Evolutionary conservation across 495 filamentous ascomycete species (phyloP), one percentile per base, ranked within the genome.

Genomic region (Penicillium diatomitis): DNA sequence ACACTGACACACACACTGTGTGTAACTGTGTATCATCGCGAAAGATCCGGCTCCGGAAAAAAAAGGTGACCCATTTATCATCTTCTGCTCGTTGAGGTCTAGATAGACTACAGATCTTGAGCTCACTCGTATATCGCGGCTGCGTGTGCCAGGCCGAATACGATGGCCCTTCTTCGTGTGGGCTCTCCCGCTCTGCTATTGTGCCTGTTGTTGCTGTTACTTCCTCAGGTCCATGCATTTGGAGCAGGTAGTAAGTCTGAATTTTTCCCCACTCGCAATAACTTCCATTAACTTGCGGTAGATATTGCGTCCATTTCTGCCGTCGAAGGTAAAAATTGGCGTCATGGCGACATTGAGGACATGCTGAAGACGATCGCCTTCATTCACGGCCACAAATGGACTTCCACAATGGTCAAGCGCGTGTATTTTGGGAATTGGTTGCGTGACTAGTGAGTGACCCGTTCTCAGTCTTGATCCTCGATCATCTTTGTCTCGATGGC

Each of bases 311-410:
- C 85, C 0, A 92, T 98, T 57, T 88, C 91, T 2, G 82, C 86
- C 60, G 82, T 98, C 54, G 92, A 98, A 68, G 92, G 92, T 27
- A 78, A 86, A 56, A 98, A 98, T 62, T 98, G 88, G 84, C 84
- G 92, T 50, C 92, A 97, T 84, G 92, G 92, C 47, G 91, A 97
- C 66, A 92, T 95, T 52, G 90, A 96, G 71, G 92, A 98, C 67
- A 83, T 88, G 63, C 81, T 98, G 53, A 90, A 90, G 70, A 88
- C 83, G 9, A 73, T 98, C 49, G 84, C 88, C 27, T 96, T 87
- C 60, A 78, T 96, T 44, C 77, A 83, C 47, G 90, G 90, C 35
- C 87, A 92, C 57, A 96, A 98, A 69, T 98, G 92, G 92, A 90
- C 90, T 12, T 80, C 83, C 10, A 82, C 88, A 72, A 85, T 89